Evolutionary conservation across 192 early-diverging fungal genomes (phyloP), one percentile per base, ranked within the genome.

Genomic region (Coemansia sp.): DNA sequence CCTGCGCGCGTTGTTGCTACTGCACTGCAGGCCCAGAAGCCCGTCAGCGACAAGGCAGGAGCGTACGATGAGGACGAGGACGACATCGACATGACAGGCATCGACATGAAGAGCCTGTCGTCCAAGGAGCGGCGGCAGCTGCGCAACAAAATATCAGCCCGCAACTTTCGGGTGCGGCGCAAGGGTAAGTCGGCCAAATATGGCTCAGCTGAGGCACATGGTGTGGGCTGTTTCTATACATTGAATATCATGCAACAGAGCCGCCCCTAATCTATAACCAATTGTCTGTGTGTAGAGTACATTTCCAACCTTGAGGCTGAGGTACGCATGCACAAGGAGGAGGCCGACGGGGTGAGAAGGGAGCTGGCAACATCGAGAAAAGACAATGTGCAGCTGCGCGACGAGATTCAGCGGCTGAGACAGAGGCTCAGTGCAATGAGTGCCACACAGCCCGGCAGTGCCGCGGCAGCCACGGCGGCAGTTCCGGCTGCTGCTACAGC

Each of bases 111-210:
- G 44, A 80, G 77, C 19, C 75, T 93, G 74, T 75, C 86, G 10
- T 84, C 87, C 15, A 91, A 89, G 71, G 89, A 94, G 73, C 82
- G 90, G 31, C 84, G 92, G 21, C 90, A 91, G 78, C 73, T 93
- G 71, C 82, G 92, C 55, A 94, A 94, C 82, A 94, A 94, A 68
- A 87, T 94, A 34, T 90, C 88, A 19, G 92, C 92, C 19, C 81
- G 91, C 66, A 92, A 91, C 75, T 94, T 94, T 73, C 83, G 92
- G 46, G 83, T 87, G 47, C 85, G 92, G 54, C 84, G 91, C 82
- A 94, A 94, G 83, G 92, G 75, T 78, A 78, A 72, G 75, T 59
- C 14, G 10, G 14, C 31, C 31, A 38, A 11, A 31, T 31, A 31
- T 7, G 28, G 28, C 28, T 31, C 28, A 31, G 28, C 28, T 7